Evolutionary conservation across 768 basidiomycete genomes (phyloP).

Genomic region (Nevesoporus exiguus): DNA sequence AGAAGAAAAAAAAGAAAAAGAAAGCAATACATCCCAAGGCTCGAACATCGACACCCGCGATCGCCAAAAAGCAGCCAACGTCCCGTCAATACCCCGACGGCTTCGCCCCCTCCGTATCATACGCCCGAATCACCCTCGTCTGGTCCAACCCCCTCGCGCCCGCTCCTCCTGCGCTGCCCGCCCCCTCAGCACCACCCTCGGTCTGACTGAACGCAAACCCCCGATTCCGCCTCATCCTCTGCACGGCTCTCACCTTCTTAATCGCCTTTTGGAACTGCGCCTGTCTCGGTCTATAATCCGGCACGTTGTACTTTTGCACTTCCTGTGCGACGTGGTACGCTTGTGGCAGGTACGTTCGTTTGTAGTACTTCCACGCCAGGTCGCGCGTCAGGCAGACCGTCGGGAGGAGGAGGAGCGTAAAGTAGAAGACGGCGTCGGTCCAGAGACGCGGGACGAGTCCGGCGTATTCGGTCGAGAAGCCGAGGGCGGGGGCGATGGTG

Average conservation of each 20-base stretch:
- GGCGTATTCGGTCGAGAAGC: conserved; percentile 88
- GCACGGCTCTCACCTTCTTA: conserved; percentile 98
- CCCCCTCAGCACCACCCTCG: conserved; percentile 58
- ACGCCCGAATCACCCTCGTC: conserved; percentile 76
- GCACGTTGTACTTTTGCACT: conserved; percentile 98
- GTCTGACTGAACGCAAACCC: conserved; percentile 99
- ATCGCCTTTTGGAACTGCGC: conserved; percentile 99
- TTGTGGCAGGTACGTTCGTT: conserved; percentile 82
- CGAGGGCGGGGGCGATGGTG: conserved; percentile 76
- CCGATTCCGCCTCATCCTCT: conserved; percentile 92
- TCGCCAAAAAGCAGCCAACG: too few relatives aligned
- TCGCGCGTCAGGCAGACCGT: conserved; percentile 83
- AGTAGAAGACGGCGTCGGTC: conserved; percentile 86
- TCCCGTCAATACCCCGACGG: conserved; percentile 80
- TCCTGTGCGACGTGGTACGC: conserved; percentile 99
- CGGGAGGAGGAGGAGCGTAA: conserved; percentile 81
- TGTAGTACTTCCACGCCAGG: conserved; percentile 97
- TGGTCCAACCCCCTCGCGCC: conserved; percentile 66
- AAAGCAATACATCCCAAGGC: too few relatives aligned
- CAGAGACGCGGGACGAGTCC: conserved; percentile 89
- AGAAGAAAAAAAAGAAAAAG: too few relatives aligned
- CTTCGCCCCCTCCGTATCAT: conserved; percentile 77
- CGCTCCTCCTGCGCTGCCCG: neutral
- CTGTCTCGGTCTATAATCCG: conserved; percentile 93
- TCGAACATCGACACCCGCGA: too few relatives aligned